Percentiles rank a stretch among this genome's conserved stretches.
phyloP scores from a whole-genome alignment of 2,329 filamentous ascomycete species.

The Malbranchea cinnamomea region DNA sequence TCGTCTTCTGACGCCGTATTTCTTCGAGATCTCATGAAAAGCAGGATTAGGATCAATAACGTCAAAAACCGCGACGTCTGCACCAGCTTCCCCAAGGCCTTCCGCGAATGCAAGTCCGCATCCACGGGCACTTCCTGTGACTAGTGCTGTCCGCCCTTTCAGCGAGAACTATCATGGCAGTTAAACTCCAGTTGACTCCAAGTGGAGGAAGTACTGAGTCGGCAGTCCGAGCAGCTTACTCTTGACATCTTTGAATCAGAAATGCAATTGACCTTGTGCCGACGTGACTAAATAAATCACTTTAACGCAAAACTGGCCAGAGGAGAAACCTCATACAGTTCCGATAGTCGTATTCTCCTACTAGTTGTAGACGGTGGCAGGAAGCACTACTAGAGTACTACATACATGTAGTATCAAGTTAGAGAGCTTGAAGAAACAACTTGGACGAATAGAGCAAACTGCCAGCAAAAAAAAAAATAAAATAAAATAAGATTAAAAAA shows the following conservation, averaged over 20 bases:
- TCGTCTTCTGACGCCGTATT: constrained; percentile 3
- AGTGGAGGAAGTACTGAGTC: background rate
- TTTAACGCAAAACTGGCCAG: no score
- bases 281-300: no score
- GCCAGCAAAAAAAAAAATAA: no score
- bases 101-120: constrained; percentile 33
- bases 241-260: constrained; percentile 12
- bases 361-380: no score
- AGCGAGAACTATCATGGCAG: constrained; percentile 17
- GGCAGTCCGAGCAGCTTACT: no score
- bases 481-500: no score
- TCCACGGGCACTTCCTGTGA: constrained; percentile 32
- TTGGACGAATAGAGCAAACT: no score
- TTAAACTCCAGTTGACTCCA: background rate
- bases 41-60: constrained; percentile 9
- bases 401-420: no score
- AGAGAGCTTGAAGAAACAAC: no score
- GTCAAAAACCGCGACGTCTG: constrained; percentile 29
- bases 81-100: constrained; percentile 31
- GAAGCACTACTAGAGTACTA: no score
- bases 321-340: no score
- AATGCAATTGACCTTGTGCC: background rate
- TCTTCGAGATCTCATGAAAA: background rate
- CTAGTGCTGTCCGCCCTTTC: constrained; percentile 26
- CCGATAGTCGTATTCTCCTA: no score